Conservation (phyloP, 164 flowering plant genomes). For the Magnolia kwangsiensis region DNA sequence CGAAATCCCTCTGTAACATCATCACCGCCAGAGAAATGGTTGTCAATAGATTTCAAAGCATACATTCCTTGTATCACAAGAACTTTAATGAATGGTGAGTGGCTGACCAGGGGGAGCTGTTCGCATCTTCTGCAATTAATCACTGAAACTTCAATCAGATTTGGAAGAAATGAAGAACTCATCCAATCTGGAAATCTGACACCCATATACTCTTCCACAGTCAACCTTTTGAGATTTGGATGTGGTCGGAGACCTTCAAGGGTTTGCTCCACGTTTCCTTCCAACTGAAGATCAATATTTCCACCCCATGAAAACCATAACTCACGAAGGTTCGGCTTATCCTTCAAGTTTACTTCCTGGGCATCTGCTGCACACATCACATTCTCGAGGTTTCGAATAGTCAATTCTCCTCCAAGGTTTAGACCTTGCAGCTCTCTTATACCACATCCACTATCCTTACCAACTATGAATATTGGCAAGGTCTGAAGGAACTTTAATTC, state of each 20-base stretch:
- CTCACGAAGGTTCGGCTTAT: background rate
- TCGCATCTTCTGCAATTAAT: slow-evolving; percentile 18
- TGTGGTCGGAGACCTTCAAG: slow-evolving; percentile 23
- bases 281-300: too few relatives aligned
- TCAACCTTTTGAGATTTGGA: slow-evolving; percentile 13
- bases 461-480: background rate
- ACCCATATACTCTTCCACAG: slow-evolving; percentile 14
- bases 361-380: slow-evolving; percentile 1
- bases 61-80: background rate
- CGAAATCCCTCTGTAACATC: background rate
- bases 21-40: background rate
- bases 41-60: background rate
- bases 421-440: background rate
- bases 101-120: slow-evolving; percentile 14
- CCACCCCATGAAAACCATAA: background rate
- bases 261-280: background rate
- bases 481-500: slow-evolving; percentile 4
- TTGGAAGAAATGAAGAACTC: background rate
- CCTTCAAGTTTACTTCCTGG: slow-evolving; percentile 1
- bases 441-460: background rate
- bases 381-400: background rate
- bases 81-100: slow-evolving; percentile 14
- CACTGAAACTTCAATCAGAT: slow-evolving; percentile 9
- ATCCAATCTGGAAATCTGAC: slow-evolving; percentile 22
- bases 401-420: slow-evolving; percentile 5